Evolutionary conservation across 257 asterid genomes (phyloP).

Genomic region (Forsythia suspensa): DNA sequence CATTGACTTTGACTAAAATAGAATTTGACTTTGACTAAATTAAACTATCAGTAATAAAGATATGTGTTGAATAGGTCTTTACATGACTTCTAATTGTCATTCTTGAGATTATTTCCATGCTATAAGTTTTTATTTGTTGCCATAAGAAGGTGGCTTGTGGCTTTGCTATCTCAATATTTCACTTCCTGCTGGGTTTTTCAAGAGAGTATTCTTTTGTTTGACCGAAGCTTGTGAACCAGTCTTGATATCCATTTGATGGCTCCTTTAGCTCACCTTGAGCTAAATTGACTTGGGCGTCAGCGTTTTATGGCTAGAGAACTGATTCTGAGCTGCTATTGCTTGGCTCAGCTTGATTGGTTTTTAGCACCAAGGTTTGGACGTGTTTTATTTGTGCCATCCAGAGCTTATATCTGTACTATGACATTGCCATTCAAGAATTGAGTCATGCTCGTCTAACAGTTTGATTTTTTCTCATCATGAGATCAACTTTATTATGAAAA

Average conservation of each 20-base stretch:
- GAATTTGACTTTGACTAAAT: too few relatives aligned
- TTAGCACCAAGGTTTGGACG: neutral
- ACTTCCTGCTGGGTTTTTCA: neutral
- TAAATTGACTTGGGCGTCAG: neutral
- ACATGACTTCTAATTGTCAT: neutral
- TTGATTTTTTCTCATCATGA: neutral
- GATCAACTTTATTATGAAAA: neutral
- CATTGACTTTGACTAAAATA: too few relatives aligned
- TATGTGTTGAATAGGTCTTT: neutral
- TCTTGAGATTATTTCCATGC: neutral
- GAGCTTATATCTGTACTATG: neutral
- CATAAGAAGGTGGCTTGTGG: neutral
- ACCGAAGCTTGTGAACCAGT: neutral
- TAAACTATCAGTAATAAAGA: too few relatives aligned
- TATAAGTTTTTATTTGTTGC: neutral
- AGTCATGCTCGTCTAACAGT: constrained; percentile 1
- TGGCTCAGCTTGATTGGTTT: neutral
- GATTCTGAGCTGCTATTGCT: too few relatives aligned
- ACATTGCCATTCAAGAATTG: neutral
- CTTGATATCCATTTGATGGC: neutral
- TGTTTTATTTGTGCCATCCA: neutral
- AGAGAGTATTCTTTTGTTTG: neutral
- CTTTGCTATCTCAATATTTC: neutral
- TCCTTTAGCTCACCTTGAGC: neutral
- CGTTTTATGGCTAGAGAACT: neutral